A percentile compares a stretch with the other conserved stretches of the same genome.
Evolutionary conservation across 306 rosid species (phyloP).

Genomic region (Canavalia ensiformis): DNA sequence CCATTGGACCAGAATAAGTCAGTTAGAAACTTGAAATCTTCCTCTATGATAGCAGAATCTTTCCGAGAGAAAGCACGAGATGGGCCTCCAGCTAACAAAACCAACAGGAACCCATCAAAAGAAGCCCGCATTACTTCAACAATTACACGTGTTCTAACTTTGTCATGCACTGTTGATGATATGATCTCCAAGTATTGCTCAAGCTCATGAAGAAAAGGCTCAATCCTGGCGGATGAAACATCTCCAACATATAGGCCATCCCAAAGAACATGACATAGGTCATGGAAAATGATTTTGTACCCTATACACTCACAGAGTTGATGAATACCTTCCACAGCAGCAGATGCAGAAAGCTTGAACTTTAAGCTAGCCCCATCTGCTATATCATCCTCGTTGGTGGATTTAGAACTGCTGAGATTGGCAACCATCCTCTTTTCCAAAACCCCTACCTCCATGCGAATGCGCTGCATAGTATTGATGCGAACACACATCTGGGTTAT

Average conservation of each 20-base stretch:
- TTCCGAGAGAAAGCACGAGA: constrained; percentile 73
- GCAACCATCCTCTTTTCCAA: constrained; percentile 74
- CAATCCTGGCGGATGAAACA: constrained; percentile 75
- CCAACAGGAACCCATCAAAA: constrained; percentile 82
- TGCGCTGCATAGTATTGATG: constrained; percentile 82
- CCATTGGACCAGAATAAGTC: constrained; percentile 97
- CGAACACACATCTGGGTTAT: constrained; percentile 84
- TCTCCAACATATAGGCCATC: constrained; percentile 81
- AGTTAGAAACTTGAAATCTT: constrained; percentile 82
- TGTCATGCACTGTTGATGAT: constrained; percentile 88
- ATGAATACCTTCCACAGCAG: constrained; percentile 80
- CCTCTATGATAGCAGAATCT: constrained; percentile 76
- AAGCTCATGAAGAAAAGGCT: constrained; percentile 82
- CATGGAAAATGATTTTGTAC: constrained; percentile 75
- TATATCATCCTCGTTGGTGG: constrained; percentile 48
- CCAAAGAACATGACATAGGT: constrained; percentile 77
- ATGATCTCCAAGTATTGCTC: constrained; percentile 85
- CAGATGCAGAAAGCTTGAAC: constrained; percentile 74
- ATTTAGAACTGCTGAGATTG: constrained; percentile 66
- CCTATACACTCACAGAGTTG: constrained; percentile 81
- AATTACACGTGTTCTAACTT: constrained; percentile 90
- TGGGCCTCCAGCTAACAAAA: constrained; percentile 95
- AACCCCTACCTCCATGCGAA: constrained; percentile 77
- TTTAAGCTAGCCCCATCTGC: constrained; percentile 58
- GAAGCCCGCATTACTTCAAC: constrained; percentile 86